Evolutionary conservation across 139 green algal species (phyloP).

Genomic region (Chlamydomonas applanata): DNA sequence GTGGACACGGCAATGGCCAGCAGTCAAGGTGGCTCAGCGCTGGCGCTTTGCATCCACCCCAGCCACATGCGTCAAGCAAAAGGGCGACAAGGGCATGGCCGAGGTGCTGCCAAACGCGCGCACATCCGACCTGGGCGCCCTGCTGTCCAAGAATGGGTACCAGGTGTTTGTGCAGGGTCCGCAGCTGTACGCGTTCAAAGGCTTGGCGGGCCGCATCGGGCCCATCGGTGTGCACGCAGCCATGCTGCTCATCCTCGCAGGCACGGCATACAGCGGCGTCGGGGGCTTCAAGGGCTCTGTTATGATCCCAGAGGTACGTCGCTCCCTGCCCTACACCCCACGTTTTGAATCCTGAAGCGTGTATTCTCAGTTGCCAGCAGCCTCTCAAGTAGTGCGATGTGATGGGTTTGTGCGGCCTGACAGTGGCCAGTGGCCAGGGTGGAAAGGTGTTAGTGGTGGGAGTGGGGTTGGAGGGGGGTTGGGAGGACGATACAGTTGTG

Average conservation of each 20-base stretch:
- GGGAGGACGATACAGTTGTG: too few species aligned
- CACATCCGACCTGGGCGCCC: constrained; percentile 61
- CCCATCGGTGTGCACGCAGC: constrained; percentile 95
- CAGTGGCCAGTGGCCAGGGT: too few species aligned
- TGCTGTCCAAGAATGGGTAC: constrained; percentile 71
- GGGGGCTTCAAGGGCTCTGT: constrained; percentile 73
- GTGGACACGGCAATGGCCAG: constrained; percentile 83
- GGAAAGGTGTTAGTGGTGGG: too few species aligned
- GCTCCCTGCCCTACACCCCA: too few species aligned
- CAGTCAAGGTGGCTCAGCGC: constrained; percentile 76
- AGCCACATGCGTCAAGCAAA: constrained; percentile 26
- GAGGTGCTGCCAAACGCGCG: constrained; percentile 69
- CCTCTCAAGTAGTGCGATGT: too few species aligned
- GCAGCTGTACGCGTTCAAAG: constrained; percentile 96
- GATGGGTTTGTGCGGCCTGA: too few species aligned
- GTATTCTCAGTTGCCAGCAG: not conserved
- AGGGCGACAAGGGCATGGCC: constrained; percentile 28
- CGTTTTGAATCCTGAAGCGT: too few species aligned
- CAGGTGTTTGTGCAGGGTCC: constrained; percentile 86
- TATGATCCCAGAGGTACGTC: constrained; percentile 66
- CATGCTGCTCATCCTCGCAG: constrained; percentile 86
- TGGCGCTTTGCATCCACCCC: constrained; percentile 64
- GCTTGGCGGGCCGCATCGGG: constrained; percentile 84
- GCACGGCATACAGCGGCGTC: constrained; percentile 71
- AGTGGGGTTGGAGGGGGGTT: too few species aligned